Conservation (phyloP, 1,284 basidiomycete genomes). For the Puccinia triticina region DNA sequence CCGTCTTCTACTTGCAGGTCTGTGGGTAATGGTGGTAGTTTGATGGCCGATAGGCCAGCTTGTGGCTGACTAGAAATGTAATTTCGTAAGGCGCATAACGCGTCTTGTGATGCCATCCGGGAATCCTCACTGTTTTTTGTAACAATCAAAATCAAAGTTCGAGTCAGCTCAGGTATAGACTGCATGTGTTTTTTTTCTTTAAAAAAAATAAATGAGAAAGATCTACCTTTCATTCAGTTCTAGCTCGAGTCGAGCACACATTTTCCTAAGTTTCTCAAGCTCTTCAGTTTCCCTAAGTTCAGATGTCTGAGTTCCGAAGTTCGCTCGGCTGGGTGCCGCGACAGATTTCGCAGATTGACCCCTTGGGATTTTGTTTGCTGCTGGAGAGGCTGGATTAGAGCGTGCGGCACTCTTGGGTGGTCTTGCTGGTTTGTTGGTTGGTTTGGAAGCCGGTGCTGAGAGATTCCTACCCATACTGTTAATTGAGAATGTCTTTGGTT, state of each 20-base stretch:
- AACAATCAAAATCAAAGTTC: not conserved
- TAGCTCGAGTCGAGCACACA: conserved; percentile 32
- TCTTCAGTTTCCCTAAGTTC: not conserved
- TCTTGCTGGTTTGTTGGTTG: conserved; percentile 24
- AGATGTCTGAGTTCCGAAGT: not conserved
- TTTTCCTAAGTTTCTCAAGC: conserved; percentile 16
- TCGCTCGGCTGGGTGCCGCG: not conserved
- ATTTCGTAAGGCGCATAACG: conserved; percentile 21
- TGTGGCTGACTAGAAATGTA: conserved; percentile 32
- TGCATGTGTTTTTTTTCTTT: not conserved
- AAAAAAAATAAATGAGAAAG: not conserved
- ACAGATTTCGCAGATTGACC: not conserved
- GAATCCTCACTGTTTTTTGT: conserved; percentile 30
- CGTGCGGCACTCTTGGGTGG: conserved; percentile 31
- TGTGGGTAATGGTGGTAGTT: conserved; percentile 42
- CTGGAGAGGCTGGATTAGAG: conserved; percentile 24
- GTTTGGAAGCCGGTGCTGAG: not conserved
- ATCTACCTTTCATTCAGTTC: conserved; percentile 43
- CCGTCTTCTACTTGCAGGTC: conserved; percentile 6
- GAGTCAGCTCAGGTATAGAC: not conserved
- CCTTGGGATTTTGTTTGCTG: not conserved
- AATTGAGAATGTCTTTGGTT: not conserved
- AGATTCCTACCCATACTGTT: not conserved
- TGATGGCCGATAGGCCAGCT: conserved; percentile 14
- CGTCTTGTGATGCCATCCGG: conserved; percentile 39